Base-by-base conservation (phyloP, 2,329 filamentous ascomycete genomes). In the Chrysoporthe austroafricana region DNA sequence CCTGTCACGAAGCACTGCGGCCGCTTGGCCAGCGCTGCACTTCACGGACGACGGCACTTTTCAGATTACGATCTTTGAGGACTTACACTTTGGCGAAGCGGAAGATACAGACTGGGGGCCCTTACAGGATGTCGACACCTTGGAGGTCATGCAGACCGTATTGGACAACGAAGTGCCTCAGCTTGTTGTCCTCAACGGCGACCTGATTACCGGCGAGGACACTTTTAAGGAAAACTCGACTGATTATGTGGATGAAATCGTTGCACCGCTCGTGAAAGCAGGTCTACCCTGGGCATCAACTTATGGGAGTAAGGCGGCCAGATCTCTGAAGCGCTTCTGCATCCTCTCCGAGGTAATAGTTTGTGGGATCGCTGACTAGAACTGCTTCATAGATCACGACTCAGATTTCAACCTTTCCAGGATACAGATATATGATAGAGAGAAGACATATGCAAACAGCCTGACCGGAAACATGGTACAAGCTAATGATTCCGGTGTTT, bases 101-200 rank as follows among this genome's bases (percentile, higher is more conserved):
- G 73, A 71, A 34, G 54, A 70, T 36, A 70, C 69, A 13, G 50
- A 63, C 9, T 82, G 75, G 76, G 79, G 76, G 1, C 73, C 76
- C 13, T 73, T 72, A 52, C 79, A 80, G 65, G 85, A 88, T 73
- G 64, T 77, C 62, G 81, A 81, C 39, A 82, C 82, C 0, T 72
- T 79, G 2, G 67, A 73, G 1, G 82, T 86, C 0, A 83, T 88
- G 74, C 79, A 79, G 54, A 77, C 75, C 1, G 76, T 88, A 16
- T 77, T 88, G 3, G 76, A 81, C 50, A 73, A 73, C 3, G 85
- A 87, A 70, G 18, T 36, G 0, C 54, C 68, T 9, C 59, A 86
- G 54, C 77, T 88, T 1, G 84, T 85, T 2, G 80, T 88, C 3
- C 74, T 88, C 8, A 88, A 87, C 63, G 86, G 86, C 18, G 86